Conservation (phyloP, 768 basidiomycete genomes). For the Austroboletus eburneus region DNA sequence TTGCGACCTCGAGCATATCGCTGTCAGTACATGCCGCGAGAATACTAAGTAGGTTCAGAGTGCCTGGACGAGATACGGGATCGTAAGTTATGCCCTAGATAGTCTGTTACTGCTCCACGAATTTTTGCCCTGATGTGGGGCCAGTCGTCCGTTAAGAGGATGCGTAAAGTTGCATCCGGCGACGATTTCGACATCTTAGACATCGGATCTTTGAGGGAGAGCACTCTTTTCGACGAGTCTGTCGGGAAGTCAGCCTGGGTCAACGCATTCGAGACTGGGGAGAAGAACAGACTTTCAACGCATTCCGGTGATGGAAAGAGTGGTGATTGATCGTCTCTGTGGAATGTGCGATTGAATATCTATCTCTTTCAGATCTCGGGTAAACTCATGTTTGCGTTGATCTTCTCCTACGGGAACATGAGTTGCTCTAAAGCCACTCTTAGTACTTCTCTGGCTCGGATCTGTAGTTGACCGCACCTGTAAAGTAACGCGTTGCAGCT, state of each 20-base stretch:
- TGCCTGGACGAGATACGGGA: conserved; percentile 73
- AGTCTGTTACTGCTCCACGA: conserved; percentile 82
- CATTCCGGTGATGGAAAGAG: conserved; percentile 73
- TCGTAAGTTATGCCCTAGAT: conserved; percentile 73
- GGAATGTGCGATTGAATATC: conserved; percentile 71
- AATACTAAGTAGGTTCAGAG: conserved; percentile 77
- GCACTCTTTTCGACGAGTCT: conserved; percentile 80
- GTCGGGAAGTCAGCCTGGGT: background rate
- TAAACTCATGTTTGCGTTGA: conserved; percentile 91
- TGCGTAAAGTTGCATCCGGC: conserved; percentile 71
- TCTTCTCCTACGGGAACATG: conserved; percentile 97
- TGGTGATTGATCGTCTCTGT: conserved; percentile 32
- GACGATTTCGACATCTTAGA: conserved; percentile 97
- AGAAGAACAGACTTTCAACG: conserved; percentile 59
- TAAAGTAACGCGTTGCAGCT: conserved; percentile 87
- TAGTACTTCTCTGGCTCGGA: background rate
- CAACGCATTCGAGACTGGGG: background rate
- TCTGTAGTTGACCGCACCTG: conserved; percentile 40
- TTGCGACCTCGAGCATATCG: conserved; percentile 42
- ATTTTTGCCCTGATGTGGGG: conserved; percentile 65
- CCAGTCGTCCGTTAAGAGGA: conserved; percentile 76
- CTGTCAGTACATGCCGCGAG: conserved; percentile 67
- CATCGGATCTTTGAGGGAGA: conserved; percentile 80
- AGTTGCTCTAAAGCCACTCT: conserved; percentile 54
- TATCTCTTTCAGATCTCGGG: conserved; percentile 81